phyloP scores from a whole-genome alignment of 768 basidiomycete genomes.

The Kwoniella newhampshirensis region DNA sequence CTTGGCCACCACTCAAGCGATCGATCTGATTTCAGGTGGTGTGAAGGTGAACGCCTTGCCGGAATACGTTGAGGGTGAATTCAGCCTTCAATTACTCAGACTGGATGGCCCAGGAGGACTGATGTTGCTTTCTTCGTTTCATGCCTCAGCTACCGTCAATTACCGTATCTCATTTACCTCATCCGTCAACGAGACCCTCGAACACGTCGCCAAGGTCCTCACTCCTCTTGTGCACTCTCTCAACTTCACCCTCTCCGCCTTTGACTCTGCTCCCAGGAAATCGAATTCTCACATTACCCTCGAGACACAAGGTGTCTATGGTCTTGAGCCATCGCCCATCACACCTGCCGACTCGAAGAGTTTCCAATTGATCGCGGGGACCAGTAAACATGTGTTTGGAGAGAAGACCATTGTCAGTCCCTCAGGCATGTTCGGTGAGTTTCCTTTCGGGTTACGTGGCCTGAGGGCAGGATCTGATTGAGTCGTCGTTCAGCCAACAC shows the following conservation, averaged over 20 bases:
- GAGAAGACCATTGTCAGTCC: slow-evolving; percentile 50
- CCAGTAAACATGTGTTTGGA: slow-evolving; percentile 50
- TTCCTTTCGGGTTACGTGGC: neutral
- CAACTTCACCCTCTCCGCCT: slow-evolving; percentile 45
- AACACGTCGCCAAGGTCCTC: slow-evolving; percentile 39
- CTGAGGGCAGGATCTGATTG: neutral
- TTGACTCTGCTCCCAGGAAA: slow-evolving; percentile 21
- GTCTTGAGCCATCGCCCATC: slow-evolving; percentile 46
- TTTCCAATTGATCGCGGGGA: slow-evolving; percentile 51
- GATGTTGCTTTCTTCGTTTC: neutral
- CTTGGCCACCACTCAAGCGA: slow-evolving; percentile 49
- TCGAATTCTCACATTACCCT: slow-evolving; percentile 38
- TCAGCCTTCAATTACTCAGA: neutral
- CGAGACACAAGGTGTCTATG: slow-evolving; percentile 21
- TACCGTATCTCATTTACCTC: slow-evolving; percentile 54
- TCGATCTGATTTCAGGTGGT: slow-evolving; percentile 49
- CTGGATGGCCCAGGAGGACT: slow-evolving; percentile 20
- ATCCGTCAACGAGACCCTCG: slow-evolving; percentile 46
- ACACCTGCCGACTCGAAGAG: slow-evolving; percentile 30
- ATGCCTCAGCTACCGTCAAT: slow-evolving; percentile 47
- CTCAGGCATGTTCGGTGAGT: slow-evolving; percentile 51
- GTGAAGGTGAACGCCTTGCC: slow-evolving; percentile 50
- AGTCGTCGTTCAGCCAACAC: slow-evolving; percentile 49
- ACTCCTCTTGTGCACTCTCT: slow-evolving; percentile 37
- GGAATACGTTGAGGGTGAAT: slow-evolving; percentile 39